A percentile compares a stretch with the other conserved stretches of the same genome.
Conservation (phyloP, 1,284 basidiomycete genomes). For the Anthracocystis setariae region DNA sequence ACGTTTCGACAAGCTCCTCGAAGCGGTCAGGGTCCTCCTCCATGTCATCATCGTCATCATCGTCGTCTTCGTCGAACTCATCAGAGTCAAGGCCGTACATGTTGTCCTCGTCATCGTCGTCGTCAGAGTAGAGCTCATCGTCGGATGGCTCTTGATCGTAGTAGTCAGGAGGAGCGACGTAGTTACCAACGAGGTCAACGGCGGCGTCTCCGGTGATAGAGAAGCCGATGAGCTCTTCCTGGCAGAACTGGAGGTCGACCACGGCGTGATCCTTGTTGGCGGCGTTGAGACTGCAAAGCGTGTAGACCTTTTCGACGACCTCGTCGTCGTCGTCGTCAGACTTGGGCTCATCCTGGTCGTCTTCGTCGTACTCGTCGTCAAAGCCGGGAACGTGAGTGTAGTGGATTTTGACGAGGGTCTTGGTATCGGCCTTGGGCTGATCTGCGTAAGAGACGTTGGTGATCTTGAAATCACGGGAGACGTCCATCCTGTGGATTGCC, state of each 20-base stretch:
- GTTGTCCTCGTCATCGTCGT: constrained; percentile 72
- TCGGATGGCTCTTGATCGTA: constrained; percentile 70
- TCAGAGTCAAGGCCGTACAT: constrained; percentile 66
- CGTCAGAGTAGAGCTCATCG: constrained; percentile 51
- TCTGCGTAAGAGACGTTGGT: constrained; percentile 79
- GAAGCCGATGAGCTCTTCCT: constrained; percentile 75
- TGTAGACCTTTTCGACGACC: constrained; percentile 69
- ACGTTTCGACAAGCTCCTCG: constrained; percentile 41
- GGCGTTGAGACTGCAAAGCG: constrained; percentile 71
- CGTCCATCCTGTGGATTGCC: constrained; percentile 76
- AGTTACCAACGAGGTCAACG: constrained; percentile 89
- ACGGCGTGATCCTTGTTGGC: constrained; percentile 77
- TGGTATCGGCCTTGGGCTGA: constrained; percentile 75
- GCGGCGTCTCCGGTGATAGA: constrained; percentile 84
- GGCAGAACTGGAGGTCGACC: constrained; percentile 75
- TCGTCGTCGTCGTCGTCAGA: constrained; percentile 59
- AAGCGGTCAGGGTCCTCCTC: constrained; percentile 53
- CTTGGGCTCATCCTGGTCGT: constrained; percentile 64
- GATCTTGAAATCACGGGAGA: constrained; percentile 79
- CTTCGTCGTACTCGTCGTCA: constrained; percentile 71
- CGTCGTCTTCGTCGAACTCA: constrained; percentile 42
- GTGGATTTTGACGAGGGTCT: constrained; percentile 80
- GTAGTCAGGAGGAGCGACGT: constrained; percentile 73
- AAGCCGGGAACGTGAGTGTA: constrained; percentile 71
- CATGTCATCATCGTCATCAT: constrained; percentile 45